Base-by-base conservation (phyloP, 306 rosid species). In the Cucumis hystrix region DNA sequence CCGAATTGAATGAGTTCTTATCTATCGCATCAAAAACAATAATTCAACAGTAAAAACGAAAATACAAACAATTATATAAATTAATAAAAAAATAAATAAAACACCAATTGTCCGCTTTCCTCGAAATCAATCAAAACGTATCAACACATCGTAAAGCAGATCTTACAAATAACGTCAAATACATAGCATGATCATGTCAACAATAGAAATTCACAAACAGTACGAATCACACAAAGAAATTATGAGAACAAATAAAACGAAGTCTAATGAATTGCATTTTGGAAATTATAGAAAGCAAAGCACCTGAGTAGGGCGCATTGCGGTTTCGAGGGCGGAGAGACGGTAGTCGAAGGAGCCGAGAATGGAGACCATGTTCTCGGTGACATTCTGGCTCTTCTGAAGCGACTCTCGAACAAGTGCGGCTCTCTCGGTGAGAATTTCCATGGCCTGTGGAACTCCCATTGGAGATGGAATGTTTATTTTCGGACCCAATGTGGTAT, bases 301-400 rank as follows among this genome's bases (percentile, higher is more conserved):
- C 33, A 91, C 99, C 93, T 92, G 99, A 84, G 97, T 95, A 25
- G 99, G 99, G 61, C 97, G 96, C 97, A 95, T 91, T 60, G 97
- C 97, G 43, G 99, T 90, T 63, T 95, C 97, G 15, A 95, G 91
- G 8, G 97, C 92, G 55, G 99, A 95, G 78, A 92, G 99, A 47
- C 99, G 97, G 84, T 90, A 89, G 72, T 95, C 97, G 76, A 95
- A 95, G 77, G 99, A 95, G 40, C 99, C 96, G 43, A 95, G 97
- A 83, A 90, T 95, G 82, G 97, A 56, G 49, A 95, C 96, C 96
- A 94, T 88, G 87, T 63, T 87, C 64, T 91, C 97, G 14, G 94
- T 90, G 39, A 91, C 86, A 72, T 85, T 86, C 81, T 94, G 96
- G 86, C 96, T 90, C 81, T 77, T 87, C n/a, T 83, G 89, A 65